These are phyloP conservation scores for Cyathus striatus DNA, from an alignment of 768 basidiomycete genomes.

Conservation along the genomic window DNA sequence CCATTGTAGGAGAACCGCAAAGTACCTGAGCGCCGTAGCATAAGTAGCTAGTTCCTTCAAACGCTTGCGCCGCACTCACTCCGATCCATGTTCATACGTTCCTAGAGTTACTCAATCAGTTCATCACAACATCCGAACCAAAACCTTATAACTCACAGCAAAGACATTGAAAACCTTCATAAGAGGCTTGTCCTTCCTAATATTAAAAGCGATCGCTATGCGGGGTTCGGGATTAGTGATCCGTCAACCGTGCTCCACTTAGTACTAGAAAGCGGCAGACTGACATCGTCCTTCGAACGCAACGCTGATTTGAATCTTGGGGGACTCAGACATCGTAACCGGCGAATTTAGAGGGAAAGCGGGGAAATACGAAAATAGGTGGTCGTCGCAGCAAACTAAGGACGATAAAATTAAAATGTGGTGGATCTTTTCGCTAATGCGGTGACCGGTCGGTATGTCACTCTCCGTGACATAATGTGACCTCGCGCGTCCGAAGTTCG, in stretches of 20 bases:
- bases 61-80: no score
- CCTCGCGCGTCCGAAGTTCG: no score
- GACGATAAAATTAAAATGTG: no score
- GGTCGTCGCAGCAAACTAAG: not conserved
- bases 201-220: slow-evolving; percentile 10
- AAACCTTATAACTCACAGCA: slow-evolving; percentile 13
- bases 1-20: not conserved
- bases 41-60: no score
- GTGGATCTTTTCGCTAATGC: no score
- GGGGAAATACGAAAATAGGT: not conserved
- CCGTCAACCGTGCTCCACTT: not conserved
- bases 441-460: no score
- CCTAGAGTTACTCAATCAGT: no score
- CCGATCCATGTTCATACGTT: not conserved
- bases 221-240: not conserved
- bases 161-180: slow-evolving; percentile 14
- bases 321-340: slow-evolving; percentile 3
- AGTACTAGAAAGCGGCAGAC: not conserved
- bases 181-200: slow-evolving; percentile 11
- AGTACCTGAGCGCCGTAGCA: not conserved
- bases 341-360: not conserved
- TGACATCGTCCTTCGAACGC: slow-evolving; percentile 10
- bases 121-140: no score
- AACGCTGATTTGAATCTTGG: slow-evolving; percentile 11
- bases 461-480: no score